Evolutionary conservation across 805 yeast species (phyloP), one percentile per base, ranked within the genome.

Genomic region (Ogataea ramenticola): DNA sequence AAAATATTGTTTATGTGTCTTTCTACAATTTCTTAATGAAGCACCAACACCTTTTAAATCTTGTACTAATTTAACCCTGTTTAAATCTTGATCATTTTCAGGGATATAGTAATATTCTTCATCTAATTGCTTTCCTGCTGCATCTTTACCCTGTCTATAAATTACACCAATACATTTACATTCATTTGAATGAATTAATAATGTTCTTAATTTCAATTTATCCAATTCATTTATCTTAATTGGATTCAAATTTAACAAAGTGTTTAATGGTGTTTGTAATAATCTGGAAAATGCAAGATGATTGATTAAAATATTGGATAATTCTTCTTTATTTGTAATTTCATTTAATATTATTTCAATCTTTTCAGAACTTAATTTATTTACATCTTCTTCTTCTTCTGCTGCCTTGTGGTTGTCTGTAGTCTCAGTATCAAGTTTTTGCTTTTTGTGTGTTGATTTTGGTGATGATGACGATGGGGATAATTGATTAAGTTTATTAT

Each of bases 121-220:
- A 52, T 91, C 98, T 49, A 93, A 70, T 3, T 86, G 86, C 61
- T 89, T 88, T 11, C 98, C 99, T 2, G 96, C 95, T 3, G 98
- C 97, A 64, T 93, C 99, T 61, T 89, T 90, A 40, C 97, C 97
- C 46, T 75, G 72, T 62, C 98, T 82, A 56, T 79, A 77, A 47
- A 93, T 90, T 11, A 85, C 83, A n/a, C 98, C 98, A 46, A 91
- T 74, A 55, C 91, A 83, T n/a, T 46, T 49, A 33, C 79, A 65
- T 37, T 66, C 61, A 31, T 71, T 64, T 9, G 64, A 62, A 20
- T 34, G 24, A 11, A 19, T 20, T 29, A 76, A 54, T 7, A 76
- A 51, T 21, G 71, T 67, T 44, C 76, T 66, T 16, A 77, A 51
- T 54, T 76, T 77, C 24, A 61, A 56, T 43, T 67, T 65, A 4